Conservation (phyloP, 176 grass and related monocot species). For the Puccinellia tenuiflora region DNA sequence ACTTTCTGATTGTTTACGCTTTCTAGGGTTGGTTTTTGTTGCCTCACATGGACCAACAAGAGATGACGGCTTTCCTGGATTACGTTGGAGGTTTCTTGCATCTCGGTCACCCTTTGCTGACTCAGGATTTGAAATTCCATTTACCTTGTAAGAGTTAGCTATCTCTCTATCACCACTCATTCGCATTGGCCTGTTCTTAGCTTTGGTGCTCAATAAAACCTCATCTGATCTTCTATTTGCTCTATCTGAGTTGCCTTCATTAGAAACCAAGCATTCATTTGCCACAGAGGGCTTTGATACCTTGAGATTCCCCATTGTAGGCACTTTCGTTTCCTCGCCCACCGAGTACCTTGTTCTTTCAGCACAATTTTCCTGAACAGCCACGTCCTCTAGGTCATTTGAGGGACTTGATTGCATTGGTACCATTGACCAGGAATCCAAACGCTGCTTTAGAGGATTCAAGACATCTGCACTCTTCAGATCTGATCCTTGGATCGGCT, state of each 20-base stretch:
- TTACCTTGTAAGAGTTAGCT: neutral
- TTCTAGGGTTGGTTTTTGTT: slow-evolving; percentile 3
- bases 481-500: neutral
- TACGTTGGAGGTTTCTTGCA: neutral
- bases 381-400: neutral
- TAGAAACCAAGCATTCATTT: slow-evolving; percentile 6
- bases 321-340: neutral
- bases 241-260: neutral
- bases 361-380: neutral
- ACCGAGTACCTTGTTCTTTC: slow-evolving; percentile 6
- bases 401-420: neutral
- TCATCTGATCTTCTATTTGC: neutral
- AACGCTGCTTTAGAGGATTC: neutral
- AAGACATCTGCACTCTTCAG: neutral
- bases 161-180: neutral
- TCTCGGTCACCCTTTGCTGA: neutral
- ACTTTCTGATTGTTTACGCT: neutral
- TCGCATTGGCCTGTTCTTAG: neutral
- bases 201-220: slow-evolving; percentile 9
- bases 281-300: neutral
- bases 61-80: neutral
- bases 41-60: slow-evolving; percentile 4
- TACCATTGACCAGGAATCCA: neutral
- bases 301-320: neutral
- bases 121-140: neutral